Conservation (phyloP, 1,284 basidiomycete genomes). For the Pseudomicrostroma phylloplanum region DNA sequence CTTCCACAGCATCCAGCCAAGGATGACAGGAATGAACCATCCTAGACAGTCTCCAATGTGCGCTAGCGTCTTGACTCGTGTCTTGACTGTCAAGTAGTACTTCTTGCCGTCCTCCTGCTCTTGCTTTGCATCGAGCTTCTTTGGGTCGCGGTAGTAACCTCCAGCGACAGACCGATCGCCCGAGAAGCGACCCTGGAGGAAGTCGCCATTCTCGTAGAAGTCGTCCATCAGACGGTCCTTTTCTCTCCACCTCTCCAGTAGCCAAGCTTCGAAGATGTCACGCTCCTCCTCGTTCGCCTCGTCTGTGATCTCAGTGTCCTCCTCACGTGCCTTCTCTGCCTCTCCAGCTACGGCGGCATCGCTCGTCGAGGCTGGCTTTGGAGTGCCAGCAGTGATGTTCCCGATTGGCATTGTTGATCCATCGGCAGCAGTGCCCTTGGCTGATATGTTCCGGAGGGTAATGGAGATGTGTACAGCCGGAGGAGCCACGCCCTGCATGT, state of each 20-base stretch:
- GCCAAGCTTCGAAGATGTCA: constrained; percentile 72
- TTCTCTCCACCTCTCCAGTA: constrained; percentile 69
- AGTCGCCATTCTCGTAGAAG: constrained; percentile 56
- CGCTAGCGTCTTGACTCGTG: too few species aligned
- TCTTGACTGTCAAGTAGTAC: too few species aligned
- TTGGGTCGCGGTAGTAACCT: not conserved
- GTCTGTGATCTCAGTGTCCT: constrained; percentile 16
- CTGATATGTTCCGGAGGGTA: not conserved
- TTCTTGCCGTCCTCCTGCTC: too few species aligned
- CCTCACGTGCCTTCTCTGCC: constrained; percentile 8
- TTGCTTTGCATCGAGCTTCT: too few species aligned
- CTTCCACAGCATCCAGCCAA: too few species aligned
- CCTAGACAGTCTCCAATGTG: too few species aligned
- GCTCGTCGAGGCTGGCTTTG: not conserved
- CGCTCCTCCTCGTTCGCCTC: constrained; percentile 67
- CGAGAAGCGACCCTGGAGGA: constrained; percentile 18
- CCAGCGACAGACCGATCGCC: not conserved
- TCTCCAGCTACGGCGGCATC: not conserved
- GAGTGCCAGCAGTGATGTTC: too few species aligned
- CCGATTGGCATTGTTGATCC: not conserved
- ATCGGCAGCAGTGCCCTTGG: not conserved
- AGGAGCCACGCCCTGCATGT: constrained; percentile 72
- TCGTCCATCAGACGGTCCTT: constrained; percentile 71
- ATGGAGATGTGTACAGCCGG: constrained; percentile 67
- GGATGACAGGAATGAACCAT: too few species aligned